Conservation (phyloP, 768 basidiomycete species). For the Naganishia friedmannii region DNA sequence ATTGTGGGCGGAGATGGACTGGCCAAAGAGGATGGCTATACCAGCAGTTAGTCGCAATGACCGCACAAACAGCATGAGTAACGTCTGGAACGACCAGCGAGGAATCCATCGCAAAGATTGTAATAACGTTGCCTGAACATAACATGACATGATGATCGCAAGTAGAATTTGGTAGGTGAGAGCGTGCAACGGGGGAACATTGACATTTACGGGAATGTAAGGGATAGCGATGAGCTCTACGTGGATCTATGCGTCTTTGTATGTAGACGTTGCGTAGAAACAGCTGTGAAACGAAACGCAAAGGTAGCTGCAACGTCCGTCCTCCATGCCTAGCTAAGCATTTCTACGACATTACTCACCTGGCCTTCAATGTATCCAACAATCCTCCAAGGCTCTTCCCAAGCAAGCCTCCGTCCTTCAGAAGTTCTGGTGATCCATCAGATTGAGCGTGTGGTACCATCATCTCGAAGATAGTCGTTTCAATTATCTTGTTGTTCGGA, state of each 20-base stretch:
- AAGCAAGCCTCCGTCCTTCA: background rate
- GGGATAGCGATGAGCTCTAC: no score
- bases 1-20: background rate
- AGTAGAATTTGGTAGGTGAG: no score
- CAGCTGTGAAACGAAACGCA: no score
- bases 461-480: background rate
- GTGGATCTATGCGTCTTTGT: no score
- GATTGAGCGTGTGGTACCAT: constrained; percentile 11
- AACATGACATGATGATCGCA: no score
- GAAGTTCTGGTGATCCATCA: constrained; percentile 10
- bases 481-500: background rate
- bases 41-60: background rate
- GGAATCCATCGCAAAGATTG: background rate
- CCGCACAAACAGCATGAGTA: background rate
- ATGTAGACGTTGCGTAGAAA: no score
- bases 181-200: no score
- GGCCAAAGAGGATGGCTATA: background rate
- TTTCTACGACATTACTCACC: background rate
- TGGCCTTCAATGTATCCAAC: constrained; percentile 11
- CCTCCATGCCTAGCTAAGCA: background rate
- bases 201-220: no score
- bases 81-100: background rate
- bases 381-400: background rate
- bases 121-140: no score
- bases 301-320: no score